Base-by-base conservation (phyloP, 2,329 filamentous ascomycete species). In the Diaporthe destruens region DNA sequence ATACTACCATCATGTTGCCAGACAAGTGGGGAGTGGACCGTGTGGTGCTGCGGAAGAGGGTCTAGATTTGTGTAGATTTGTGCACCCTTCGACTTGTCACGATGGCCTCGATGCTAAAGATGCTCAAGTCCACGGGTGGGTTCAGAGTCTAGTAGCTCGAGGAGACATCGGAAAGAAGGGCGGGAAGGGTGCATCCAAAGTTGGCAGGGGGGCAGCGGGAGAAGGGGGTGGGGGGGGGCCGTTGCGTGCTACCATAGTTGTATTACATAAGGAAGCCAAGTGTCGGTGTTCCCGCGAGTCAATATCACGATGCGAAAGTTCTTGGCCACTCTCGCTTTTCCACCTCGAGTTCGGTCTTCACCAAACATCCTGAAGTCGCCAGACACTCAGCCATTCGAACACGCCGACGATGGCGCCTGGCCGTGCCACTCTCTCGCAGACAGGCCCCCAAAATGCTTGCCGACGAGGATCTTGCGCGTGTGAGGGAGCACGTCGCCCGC, bases 211-310 rank as follows among this genome's bases (percentile, higher is more conserved):
- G 11, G 6, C 32, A 14, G 44, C 12, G 23, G 29, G 44, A 36
- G 25, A 66, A 36, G n/a, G 25, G n/a, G n/a, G n/a, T n/a, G n/a
- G n/a, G n/a, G n/a, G n/a, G n/a, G n/a, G 34, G 20, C 12, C 61
- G 29, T 29, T 29, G 29, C 29, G 29, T 29, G 47, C 7, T 16
- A 32, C 61, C n/a, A n/a, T n/a, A n/a, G n/a, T n/a, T n/a, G 61
- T 20, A 53, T 66, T 66, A 66, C 61, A 66, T 66, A 66, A 66
- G 61, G 20, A 16, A 29, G 61, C 61, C 61, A 66, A 66, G 32
- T 32, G 25, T 66, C 61, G 25, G 20, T 25, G 12, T 20, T 66
- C n/a, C 36, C 20, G 32, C 61, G 44, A 65, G 59, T 65, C 59
- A 65, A 51, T 29, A 25, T 32, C 42, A 51, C 29, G 47, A 53